Percentiles rank a stretch among this genome's conserved stretches.
Conservation (phyloP, 2,329 filamentous ascomycete genomes). For the Seiridium unicorne region DNA sequence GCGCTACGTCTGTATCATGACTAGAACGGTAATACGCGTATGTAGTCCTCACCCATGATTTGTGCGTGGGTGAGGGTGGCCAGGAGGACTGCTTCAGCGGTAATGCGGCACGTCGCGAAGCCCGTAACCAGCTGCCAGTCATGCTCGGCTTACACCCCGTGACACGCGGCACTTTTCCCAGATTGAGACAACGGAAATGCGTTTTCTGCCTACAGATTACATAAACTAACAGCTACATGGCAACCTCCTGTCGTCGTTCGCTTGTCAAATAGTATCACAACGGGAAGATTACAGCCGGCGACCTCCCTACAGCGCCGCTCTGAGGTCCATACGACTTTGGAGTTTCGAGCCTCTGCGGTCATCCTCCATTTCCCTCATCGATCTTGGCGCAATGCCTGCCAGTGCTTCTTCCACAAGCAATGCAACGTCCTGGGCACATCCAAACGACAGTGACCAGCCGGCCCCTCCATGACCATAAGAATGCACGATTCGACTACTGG, state of each 20-base stretch:
- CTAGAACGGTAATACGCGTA: too few relatives aligned
- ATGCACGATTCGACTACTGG: slow-evolving; percentile 37
- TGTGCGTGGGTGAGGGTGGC: too few relatives aligned
- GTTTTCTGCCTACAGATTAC: neutral
- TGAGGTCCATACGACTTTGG: neutral
- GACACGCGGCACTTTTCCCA: too few relatives aligned
- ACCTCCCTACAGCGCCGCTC: neutral
- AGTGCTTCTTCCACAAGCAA: slow-evolving; percentile 33
- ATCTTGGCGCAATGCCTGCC: slow-evolving; percentile 22
- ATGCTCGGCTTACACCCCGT: too few relatives aligned
- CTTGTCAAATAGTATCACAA: too few relatives aligned
- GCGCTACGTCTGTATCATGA: too few relatives aligned
- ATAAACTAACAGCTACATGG: neutral
- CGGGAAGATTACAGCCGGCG: too few relatives aligned
- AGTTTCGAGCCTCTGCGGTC: slow-evolving; percentile 7
- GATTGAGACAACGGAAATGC: too few relatives aligned
- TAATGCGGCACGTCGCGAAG: too few relatives aligned
- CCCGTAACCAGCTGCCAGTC: too few relatives aligned
- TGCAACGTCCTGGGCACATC: slow-evolving; percentile 34
- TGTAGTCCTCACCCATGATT: too few relatives aligned
- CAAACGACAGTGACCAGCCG: slow-evolving; percentile 40
- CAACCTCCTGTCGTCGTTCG: neutral
- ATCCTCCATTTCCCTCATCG: slow-evolving; percentile 23
- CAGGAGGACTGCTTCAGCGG: too few relatives aligned
- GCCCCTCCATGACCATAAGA: slow-evolving; percentile 43